phyloP scores from a whole-genome alignment of 2,329 filamentous ascomycete genomes.

The Chalaropsis thielavioides region DNA sequence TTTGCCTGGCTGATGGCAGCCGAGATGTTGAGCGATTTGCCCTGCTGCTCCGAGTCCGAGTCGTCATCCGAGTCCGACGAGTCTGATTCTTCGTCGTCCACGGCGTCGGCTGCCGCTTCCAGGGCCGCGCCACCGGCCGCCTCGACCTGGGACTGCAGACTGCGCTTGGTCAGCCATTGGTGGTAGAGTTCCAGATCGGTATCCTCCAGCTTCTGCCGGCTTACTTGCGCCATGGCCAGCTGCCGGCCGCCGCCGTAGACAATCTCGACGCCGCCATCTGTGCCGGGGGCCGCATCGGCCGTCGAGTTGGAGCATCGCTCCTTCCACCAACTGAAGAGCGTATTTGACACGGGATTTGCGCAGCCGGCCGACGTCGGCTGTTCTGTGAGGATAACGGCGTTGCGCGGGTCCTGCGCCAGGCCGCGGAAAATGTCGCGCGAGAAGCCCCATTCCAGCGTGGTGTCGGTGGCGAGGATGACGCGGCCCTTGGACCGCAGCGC shows the following conservation, averaged over 20 bases:
- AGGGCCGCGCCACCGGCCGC: conserved; percentile 48
- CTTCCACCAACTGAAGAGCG: conserved; percentile 68
- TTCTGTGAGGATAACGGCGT: conserved; percentile 79
- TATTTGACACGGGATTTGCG: conserved; percentile 41
- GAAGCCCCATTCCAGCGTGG: conserved; percentile 87
- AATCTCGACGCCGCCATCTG: conserved; percentile 49
- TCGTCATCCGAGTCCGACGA: conserved; percentile 78
- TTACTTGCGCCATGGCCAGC: conserved; percentile 45
- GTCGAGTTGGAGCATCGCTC: conserved; percentile 47
- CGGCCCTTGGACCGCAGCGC: conserved; percentile 33
- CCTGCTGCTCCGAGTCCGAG: conserved; percentile 79
- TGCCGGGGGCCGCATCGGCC: conserved; percentile 39
- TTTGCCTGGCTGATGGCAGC: conserved; percentile 70
- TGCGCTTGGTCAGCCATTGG: conserved; percentile 78
- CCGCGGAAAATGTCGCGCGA: conserved; percentile 64
- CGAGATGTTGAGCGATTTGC: conserved; percentile 78
- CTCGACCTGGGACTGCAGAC: conserved; percentile 70
- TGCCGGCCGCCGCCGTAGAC: conserved; percentile 50
- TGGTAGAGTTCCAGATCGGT: conserved; percentile 73
- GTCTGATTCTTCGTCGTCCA: conserved; percentile 70
- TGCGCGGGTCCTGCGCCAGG: conserved; percentile 62
- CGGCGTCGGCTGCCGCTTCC: conserved; percentile 51
- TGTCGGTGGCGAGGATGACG: conserved; percentile 84
- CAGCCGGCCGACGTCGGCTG: conserved; percentile 37
- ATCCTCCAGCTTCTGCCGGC: conserved; percentile 52